Evolutionary conservation across 768 basidiomycete species (phyloP).

Genomic region (Russula earlei): DNA sequence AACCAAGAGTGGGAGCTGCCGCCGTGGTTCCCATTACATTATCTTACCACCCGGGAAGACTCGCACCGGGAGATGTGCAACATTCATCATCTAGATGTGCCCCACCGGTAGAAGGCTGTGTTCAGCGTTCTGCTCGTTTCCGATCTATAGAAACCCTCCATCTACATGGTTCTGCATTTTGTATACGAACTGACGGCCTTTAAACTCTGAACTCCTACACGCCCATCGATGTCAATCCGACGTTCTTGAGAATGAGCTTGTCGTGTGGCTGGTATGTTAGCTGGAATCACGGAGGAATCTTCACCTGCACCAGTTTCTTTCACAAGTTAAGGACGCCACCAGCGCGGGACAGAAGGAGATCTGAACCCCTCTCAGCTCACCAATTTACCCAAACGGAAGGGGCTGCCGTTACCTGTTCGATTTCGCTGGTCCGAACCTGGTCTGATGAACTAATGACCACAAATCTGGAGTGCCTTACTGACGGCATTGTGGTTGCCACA

Average conservation of each 20-base stretch:
- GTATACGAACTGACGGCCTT: not conserved
- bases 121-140: not conserved
- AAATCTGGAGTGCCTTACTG: not conserved
- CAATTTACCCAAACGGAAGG: not conserved
- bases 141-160: not conserved
- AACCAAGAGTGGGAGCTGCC: slow-evolving; percentile 42
- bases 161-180: not conserved
- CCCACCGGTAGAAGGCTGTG: no score
- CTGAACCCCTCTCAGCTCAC: not conserved
- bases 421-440: not conserved
- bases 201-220: no score
- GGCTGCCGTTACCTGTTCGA: not conserved
- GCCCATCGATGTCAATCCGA: not conserved
- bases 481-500: not conserved
- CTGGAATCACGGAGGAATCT: not conserved
- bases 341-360: no score
- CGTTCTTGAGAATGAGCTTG: no score
- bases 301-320: not conserved
- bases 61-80: not conserved
- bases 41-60: slow-evolving; percentile 22
- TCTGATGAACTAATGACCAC: not conserved
- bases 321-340: not conserved
- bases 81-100: not conserved
- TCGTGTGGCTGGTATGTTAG: not conserved
- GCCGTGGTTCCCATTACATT: slow-evolving; percentile 48